Conservation (phyloP, 129 eudicot genomes). For the Centaurea solstitialis region DNA sequence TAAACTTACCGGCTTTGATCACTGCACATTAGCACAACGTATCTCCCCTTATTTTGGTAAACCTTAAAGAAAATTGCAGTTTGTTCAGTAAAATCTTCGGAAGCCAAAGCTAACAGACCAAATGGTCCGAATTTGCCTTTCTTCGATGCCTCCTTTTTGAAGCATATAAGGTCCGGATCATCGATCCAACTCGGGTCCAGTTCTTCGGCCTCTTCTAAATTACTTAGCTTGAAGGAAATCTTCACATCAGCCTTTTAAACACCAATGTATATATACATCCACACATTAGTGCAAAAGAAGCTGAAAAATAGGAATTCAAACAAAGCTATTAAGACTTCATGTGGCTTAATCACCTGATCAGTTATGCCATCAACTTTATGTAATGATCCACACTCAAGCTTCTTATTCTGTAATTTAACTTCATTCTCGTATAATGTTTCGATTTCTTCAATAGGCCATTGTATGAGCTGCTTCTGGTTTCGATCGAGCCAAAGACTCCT, state of each 20-base stretch:
- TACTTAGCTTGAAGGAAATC: constrained; percentile 47
- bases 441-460: constrained; percentile 46
- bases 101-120: constrained; percentile 74
- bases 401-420: constrained; percentile 10
- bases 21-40: constrained; percentile 72
- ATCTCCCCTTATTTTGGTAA: constrained; percentile 33
- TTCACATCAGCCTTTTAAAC: constrained; percentile 72
- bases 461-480: constrained; percentile 35
- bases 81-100: constrained; percentile 58
- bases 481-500: constrained; percentile 32
- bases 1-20: constrained; percentile 76
- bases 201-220: constrained; percentile 47
- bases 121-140: constrained; percentile 70
- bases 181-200: constrained; percentile 22
- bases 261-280: not conserved
- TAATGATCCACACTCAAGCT: constrained; percentile 31
- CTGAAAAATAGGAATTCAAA: not conserved
- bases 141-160: constrained; percentile 37
- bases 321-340: not conserved
- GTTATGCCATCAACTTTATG: constrained; percentile 34
- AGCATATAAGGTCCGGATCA: constrained; percentile 60
- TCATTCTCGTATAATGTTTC: constrained; percentile 10
- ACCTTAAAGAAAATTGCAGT: constrained; percentile 73
- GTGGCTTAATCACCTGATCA: constrained; percentile 25
- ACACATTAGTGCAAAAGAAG: not conserved